Evolutionary conservation across 2,329 filamentous ascomycete species (phyloP).

Genomic region (Stenocarpella maydis): DNA sequence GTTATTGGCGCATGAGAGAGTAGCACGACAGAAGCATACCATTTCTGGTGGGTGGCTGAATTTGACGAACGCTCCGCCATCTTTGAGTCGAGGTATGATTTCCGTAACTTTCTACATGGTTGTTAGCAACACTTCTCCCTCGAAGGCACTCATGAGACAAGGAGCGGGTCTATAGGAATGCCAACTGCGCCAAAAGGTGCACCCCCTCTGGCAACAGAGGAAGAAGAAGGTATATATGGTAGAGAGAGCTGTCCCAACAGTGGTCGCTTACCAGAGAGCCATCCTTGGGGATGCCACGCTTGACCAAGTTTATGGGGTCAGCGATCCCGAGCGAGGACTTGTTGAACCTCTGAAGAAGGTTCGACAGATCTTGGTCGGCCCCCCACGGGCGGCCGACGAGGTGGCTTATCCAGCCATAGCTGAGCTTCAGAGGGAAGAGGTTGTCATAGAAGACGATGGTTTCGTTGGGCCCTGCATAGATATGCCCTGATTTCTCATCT

Average conservation of each 20-base stretch:
- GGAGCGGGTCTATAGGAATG: too few species aligned
- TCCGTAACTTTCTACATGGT: conserved; percentile 69
- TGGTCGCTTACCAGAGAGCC: conserved; percentile 50
- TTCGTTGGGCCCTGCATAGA: conserved; percentile 78
- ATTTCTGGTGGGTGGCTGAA: conserved; percentile 63
- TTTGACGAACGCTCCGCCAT: conserved; percentile 94
- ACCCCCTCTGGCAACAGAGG: too few species aligned
- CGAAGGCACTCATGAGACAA: background rate
- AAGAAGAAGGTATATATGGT: too few species aligned
- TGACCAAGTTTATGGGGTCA: conserved; percentile 63
- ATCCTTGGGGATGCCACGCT: conserved; percentile 65
- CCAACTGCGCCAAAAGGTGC: too few species aligned
- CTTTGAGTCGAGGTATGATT: conserved; percentile 84
- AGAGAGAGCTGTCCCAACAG: too few species aligned
- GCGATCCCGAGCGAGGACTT: conserved; percentile 57
- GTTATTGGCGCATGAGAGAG: too few species aligned
- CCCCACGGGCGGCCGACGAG: conserved; percentile 56
- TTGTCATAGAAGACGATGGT: conserved; percentile 92
- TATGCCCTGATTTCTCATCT: conserved; percentile 80
- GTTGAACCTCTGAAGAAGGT: conserved; percentile 61
- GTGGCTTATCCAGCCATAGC: conserved; percentile 36
- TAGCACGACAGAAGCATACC: background rate
- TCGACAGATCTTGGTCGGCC: conserved; percentile 57
- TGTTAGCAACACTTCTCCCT: background rate
- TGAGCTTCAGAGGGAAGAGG: conserved; percentile 82